Evolutionary conservation across 139 green algal species (phyloP), one percentile per base, ranked within the genome.

Genomic region (Haematococcus sp.): DNA sequence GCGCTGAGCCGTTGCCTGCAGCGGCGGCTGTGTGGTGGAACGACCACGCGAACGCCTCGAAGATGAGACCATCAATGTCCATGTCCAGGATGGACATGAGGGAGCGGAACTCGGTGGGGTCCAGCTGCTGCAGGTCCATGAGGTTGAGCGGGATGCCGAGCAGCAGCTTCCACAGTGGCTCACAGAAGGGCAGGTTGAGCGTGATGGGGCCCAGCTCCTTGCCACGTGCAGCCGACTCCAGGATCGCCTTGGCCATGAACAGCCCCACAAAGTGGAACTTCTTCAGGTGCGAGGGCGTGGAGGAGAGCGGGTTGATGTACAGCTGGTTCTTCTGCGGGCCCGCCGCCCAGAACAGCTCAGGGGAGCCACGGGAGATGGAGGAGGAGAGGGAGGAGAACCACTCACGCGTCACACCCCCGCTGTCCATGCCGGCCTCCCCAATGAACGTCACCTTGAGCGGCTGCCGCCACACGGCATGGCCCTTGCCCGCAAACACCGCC

Each of bases 121-220:
- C 78, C 30, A 88, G 65, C 46, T 61, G 51, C 75, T 86, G 81
- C 65, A 89, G 74, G 76, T 89, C 84, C 79, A 87, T 83, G 20
- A 89, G 72, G 61, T 79, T 81, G 30, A 89, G 74, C 11, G 84
- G 84, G 43, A 80, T 81, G 60, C 84, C 84, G 55, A 87, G 74
- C 76, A 89, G 67, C 73, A 89, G 84, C 81, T 89, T 89, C 84
- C 84, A 89, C 68, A 89, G 83, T 0, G 84, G 84, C 76, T 89
- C 84, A 59, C 76, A 84, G 63, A 87, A 83, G 35, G 52, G 73
- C 55, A 89, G 84, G 84, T 87, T 89, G 49, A 89, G 79, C 35
- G 81, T 81, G 61, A 89, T 84, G 52, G 84, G 73, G 32, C 84
- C 84, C 70, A 89, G 77, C 71, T 89, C 84, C 58, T 44, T 69